These are phyloP conservation scores for Parastagonospora nodorum DNA, from an alignment of 2,329 filamentous ascomycete species.

Conservation along the genomic window DNA sequence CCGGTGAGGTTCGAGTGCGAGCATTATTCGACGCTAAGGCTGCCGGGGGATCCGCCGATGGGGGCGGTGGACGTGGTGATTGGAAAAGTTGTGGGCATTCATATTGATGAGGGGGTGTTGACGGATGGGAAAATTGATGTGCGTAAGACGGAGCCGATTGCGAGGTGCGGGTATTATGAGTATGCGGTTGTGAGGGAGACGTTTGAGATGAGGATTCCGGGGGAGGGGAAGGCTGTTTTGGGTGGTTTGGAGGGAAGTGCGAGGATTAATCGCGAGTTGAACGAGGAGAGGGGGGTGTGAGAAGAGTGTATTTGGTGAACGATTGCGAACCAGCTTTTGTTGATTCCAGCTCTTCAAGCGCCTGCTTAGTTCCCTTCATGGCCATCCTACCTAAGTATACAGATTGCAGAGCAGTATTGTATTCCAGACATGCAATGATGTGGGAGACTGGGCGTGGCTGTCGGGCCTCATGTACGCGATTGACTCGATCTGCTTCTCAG, in stretches of 20 bases:
- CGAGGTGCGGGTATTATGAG: constrained; percentile 64
- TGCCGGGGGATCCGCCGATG: constrained; percentile 63
- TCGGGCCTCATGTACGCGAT: no score
- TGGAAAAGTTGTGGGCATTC: constrained; percentile 61
- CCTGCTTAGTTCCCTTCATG: no score
- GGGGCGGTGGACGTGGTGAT: constrained; percentile 64
- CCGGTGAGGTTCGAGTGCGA: constrained; percentile 65
- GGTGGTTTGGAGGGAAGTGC: constrained; percentile 38
- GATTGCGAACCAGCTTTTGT: no score
- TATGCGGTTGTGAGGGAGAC: constrained; percentile 61
- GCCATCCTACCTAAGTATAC: no score
- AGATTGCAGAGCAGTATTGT: no score
- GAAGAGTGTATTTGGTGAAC: neutral
- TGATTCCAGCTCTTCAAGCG: no score
- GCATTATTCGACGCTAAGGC: constrained; percentile 58
- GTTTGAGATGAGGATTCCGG: constrained; percentile 64
- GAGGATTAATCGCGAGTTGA: constrained; percentile 25
- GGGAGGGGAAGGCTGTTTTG: constrained; percentile 29
- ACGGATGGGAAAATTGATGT: constrained; percentile 63
- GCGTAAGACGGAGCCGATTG: constrained; percentile 63
- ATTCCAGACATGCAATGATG: no score
- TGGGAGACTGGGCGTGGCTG: no score
- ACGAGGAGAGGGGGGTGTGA: neutral
- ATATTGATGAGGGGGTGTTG: constrained; percentile 61
- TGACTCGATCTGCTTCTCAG: no score